phyloP scores from a whole-genome alignment of 495 filamentous ascomycete species.

The Entonaema liquescens region DNA sequence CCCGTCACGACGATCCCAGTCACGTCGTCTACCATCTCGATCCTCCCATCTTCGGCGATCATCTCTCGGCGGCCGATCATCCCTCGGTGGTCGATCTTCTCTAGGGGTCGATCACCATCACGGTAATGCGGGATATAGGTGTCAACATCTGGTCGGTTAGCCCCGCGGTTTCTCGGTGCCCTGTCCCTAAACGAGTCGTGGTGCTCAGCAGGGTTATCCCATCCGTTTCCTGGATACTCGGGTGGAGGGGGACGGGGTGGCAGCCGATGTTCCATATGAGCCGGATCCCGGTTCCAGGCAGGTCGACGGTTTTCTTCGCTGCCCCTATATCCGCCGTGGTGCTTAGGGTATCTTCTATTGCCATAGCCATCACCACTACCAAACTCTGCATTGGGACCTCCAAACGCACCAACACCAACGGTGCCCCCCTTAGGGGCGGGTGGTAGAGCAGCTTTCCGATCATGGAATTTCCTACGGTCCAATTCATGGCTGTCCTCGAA shows the following conservation, averaged over 20 bases:
- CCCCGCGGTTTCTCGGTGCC: constrained; percentile 47
- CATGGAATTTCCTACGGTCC: constrained; percentile 86
- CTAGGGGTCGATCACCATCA: constrained; percentile 32
- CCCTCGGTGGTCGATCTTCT: constrained; percentile 46
- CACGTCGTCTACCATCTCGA: constrained; percentile 48
- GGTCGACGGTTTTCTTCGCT: constrained; percentile 55
- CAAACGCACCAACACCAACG: constrained; percentile 77
- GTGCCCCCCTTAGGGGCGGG: constrained; percentile 90
- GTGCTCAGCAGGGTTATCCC: constrained; percentile 50
- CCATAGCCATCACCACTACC: constrained; percentile 57
- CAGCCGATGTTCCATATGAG: constrained; percentile 55
- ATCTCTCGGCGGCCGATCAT: constrained; percentile 49
- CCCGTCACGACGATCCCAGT: constrained; percentile 50
- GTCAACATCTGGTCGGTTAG: constrained; percentile 58
- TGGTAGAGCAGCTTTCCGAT: constrained; percentile 78
- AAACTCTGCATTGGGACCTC: constrained; percentile 59
- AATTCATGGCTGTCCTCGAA: constrained; percentile 97
- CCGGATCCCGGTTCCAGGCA: constrained; percentile 50
- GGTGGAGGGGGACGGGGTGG: constrained; percentile 57
- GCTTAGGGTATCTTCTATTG: constrained; percentile 52
- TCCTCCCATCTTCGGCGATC: constrained; percentile 59
- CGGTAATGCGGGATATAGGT: constrained; percentile 69
- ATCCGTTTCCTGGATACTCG: constrained; percentile 48
- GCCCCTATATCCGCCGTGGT: constrained; percentile 47
- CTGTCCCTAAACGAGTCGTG: constrained; percentile 49